Evolutionary conservation across 192 early-diverging fungal genomes (phyloP).

Genomic region (Backusella tarrabulga): DNA sequence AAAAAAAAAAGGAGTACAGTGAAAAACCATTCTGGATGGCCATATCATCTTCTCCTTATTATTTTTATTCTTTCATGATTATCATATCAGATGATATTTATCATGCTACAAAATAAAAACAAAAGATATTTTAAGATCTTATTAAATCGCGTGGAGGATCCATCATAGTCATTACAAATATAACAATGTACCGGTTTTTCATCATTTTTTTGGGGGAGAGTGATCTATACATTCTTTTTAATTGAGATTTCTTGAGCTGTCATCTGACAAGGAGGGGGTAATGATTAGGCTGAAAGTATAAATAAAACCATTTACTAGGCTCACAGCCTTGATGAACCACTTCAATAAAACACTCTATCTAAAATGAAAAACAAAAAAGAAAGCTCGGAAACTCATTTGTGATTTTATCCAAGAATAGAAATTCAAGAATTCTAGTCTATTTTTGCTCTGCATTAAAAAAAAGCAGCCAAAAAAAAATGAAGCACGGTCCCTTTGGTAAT

Average conservation of each 20-base stretch:
- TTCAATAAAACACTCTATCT: not conserved
- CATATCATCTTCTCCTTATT: not conserved
- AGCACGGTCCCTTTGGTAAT: not conserved
- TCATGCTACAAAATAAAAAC: not conserved
- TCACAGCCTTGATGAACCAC: not conserved
- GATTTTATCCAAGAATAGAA: not conserved
- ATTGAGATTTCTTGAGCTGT: not conserved
- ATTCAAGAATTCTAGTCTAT: not conserved
- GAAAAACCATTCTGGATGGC: not conserved
- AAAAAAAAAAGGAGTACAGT: not conserved
- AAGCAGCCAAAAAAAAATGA: not conserved
- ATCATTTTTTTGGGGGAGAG: not conserved
- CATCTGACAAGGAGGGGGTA: not conserved
- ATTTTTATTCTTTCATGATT: not conserved
- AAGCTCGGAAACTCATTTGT: not conserved
- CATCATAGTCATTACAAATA: not conserved
- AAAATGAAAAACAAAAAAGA: not conserved
- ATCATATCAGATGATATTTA: not conserved
- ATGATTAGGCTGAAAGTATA: not conserved
- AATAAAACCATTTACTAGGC: not conserved
- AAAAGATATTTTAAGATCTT: not conserved
- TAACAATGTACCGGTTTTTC: not conserved
- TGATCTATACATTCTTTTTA: not conserved
- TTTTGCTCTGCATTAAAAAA: not conserved
- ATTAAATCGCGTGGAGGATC: not conserved